Conservation (phyloP, 225 moss, liverwort and hornwort genomes). For the Straminergon stramineum region DNA sequence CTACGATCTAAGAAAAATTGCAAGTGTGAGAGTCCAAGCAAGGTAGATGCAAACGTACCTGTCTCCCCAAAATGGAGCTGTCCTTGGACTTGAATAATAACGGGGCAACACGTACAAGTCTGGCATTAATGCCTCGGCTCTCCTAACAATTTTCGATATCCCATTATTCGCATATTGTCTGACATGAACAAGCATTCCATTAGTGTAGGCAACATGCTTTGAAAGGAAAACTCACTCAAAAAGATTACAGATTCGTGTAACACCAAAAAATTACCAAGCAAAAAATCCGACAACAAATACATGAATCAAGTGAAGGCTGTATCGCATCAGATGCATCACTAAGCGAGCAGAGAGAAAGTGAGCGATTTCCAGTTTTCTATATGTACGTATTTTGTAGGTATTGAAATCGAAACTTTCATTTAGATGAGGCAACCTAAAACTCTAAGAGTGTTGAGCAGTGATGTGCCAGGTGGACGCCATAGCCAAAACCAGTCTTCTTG, state of each 20-base stretch:
- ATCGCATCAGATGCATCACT: neutral
- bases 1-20: neutral
- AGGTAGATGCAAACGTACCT: constrained; percentile 6
- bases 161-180: constrained; percentile 25
- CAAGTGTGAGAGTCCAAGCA: neutral
- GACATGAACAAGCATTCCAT: neutral
- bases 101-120: neutral
- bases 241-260: neutral
- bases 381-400: neutral
- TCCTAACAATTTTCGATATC: constrained; percentile 2
- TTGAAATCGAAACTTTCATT: neutral
- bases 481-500: neutral
- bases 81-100: neutral
- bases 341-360: neutral
- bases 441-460: neutral
- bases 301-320: neutral
- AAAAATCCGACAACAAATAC: neutral
- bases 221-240: neutral
- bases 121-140: constrained; percentile 5
- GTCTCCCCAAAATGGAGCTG: neutral
- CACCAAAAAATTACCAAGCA: neutral
- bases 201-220: neutral
- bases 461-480: neutral
- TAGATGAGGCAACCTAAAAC: neutral
- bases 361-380: neutral